Evolutionary conservation across 2,329 filamentous ascomycete genomes (phyloP).

Genomic region (Tolypocladium endophyticum): DNA sequence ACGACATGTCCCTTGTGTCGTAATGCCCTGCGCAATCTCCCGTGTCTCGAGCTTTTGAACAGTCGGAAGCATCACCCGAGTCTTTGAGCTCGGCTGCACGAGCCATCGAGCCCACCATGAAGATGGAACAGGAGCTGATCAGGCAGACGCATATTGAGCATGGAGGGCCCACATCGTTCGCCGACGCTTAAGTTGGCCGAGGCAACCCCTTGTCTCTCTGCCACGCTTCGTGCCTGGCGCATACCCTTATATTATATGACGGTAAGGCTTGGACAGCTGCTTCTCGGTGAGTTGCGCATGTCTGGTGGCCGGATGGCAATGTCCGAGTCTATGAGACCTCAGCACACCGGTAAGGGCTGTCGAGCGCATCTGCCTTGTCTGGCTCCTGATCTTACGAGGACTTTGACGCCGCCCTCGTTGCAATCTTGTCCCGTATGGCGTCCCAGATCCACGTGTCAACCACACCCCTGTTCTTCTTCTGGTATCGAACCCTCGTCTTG

Average conservation of each 20-base stretch:
- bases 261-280: not conserved
- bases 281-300: not conserved
- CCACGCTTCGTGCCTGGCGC: not conserved
- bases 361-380: not conserved
- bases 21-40: not conserved
- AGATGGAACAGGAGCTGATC: not conserved
- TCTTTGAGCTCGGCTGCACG: too few relatives aligned
- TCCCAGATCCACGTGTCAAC: conserved; percentile 32
- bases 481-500: conserved; percentile 10
- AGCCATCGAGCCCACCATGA: too few relatives aligned
- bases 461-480: conserved; percentile 16
- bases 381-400: not conserved
- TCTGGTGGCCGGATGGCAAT: too few relatives aligned
- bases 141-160: not conserved
- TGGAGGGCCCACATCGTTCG: not conserved
- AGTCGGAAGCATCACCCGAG: too few relatives aligned
- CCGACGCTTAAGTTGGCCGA: not conserved
- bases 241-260: not conserved
- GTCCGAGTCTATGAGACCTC: not conserved
- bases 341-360: not conserved
- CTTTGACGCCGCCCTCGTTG: conserved; percentile 7
- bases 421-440: conserved; percentile 21
- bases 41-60: too few relatives aligned
- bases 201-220: not conserved
- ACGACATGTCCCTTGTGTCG: not conserved